These are phyloP conservation scores for Coemansia sp. DNA, from an alignment of 192 early-diverging fungal species.

Conservation along the genomic window DNA sequence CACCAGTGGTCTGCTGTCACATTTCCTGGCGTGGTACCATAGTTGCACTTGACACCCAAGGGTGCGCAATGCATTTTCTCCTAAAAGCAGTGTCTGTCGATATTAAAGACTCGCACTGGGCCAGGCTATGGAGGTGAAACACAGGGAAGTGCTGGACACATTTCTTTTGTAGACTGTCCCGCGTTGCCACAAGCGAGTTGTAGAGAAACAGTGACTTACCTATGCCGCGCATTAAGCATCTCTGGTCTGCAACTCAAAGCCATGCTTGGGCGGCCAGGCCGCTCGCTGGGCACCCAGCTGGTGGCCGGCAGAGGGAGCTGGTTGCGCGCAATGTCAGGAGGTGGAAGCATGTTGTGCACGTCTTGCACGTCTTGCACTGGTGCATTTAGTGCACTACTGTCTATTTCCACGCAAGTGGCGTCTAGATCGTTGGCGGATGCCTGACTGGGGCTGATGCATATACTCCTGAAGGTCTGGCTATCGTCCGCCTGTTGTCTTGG, in stretches of 20 bases:
- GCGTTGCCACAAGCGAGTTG: neutral
- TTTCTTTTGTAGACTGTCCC: neutral
- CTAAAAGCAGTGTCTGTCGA: neutral
- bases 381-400: neutral
- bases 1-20: neutral
- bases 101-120: neutral
- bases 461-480: neutral
- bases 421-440: slow-evolving; percentile 15
- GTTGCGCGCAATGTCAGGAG: neutral
- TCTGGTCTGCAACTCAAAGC: neutral
- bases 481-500: neutral
- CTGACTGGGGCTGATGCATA: slow-evolving; percentile 1
- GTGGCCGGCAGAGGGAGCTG: neutral
- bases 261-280: neutral
- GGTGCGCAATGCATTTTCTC: neutral
- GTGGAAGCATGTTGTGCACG: neutral
- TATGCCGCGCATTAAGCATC: neutral
- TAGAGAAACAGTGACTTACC: neutral
- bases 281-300: neutral
- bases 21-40: neutral
- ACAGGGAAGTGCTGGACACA: neutral
- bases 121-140: neutral
- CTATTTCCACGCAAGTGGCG: slow-evolving; percentile 28
- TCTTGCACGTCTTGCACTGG: neutral
- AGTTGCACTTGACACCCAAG: neutral